Base-by-base conservation (phyloP, 768 basidiomycete species). In the Gyrodon lividus region DNA sequence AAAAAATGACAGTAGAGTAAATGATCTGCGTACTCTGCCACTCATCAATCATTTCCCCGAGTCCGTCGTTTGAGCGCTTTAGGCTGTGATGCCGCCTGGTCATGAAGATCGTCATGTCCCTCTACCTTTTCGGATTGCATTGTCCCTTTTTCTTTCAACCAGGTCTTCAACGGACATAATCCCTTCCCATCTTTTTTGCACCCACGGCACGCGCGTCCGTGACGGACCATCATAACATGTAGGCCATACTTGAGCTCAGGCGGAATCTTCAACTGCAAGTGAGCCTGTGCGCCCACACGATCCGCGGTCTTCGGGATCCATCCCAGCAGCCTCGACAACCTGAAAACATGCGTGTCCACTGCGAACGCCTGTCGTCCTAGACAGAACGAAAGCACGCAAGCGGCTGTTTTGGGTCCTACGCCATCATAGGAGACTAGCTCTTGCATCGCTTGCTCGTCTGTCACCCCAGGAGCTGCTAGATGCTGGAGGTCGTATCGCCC, bases 271-370 rank as follows among this genome's bases (percentile, higher is more conserved):
- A 74, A 57, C 57, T 84, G 82, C 16, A 84, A 62, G 61, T 83
- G 82, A 10, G 79, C 80, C 63, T 83, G 83, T 1, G 83, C 72
- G 5, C 71, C 70, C 2, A 84, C 72, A 1, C 79, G 64, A 59
- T 81, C 75, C 14, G 80, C 76, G 22, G 50, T 59, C 46, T 57
- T 43, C 3, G 75, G 74, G n/a, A 75, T 71, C 74, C 74, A 76
- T 4, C 72, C 72, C 17, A 66, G 43, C 46, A 83, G 50, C 46
- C 69, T 78, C 63, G 74, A 75, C 49, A 83, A 61, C 13, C 82
- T 71, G 58, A 75, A 84, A 22, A 85, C 77, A 54, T 84, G 82
- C 7, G 83, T 85, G 53, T 85, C 83, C 43, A 85, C 83, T 0
- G 83, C 80, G 50, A 84, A 84, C 0, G 80, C 78, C 40, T 79